These are phyloP conservation scores for Trametes hirsuta DNA, from an alignment of 1,284 basidiomycete genomes.

Conservation along the genomic window DNA sequence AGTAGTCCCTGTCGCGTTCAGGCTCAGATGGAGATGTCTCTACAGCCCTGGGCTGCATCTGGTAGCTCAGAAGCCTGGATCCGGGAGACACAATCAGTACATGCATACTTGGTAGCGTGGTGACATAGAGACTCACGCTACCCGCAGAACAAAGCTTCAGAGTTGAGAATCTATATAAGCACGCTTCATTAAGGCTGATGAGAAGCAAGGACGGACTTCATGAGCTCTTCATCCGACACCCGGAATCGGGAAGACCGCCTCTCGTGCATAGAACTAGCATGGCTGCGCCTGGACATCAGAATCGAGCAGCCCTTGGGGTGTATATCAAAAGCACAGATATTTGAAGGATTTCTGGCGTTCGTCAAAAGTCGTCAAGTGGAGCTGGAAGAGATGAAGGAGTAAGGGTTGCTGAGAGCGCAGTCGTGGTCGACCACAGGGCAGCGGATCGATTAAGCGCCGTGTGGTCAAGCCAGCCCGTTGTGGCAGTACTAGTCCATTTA, in stretches of 20 bases:
- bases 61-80: slow-evolving; percentile 65
- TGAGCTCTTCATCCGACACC: slow-evolving; percentile 80
- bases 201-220: slow-evolving; percentile 58
- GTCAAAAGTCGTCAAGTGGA: slow-evolving; percentile 3
- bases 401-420: neutral
- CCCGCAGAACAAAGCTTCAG: slow-evolving; percentile 72
- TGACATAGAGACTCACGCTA: slow-evolving; percentile 59
- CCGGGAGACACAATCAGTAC: slow-evolving; percentile 14
- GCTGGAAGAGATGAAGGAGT: neutral
- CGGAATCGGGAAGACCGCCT: slow-evolving; percentile 73
- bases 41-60: slow-evolving; percentile 66
- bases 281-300: slow-evolving; percentile 67
- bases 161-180: slow-evolving; percentile 1
- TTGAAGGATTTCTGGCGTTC: neutral
- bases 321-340: neutral
- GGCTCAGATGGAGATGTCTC: slow-evolving; percentile 41
- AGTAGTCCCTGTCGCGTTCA: slow-evolving; percentile 62
- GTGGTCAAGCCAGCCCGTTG: neutral
- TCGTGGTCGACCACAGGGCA: slow-evolving; percentile 3
- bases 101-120: slow-evolving; percentile 9
- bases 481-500: neutral
- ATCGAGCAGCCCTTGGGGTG: neutral
- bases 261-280: slow-evolving; percentile 66
- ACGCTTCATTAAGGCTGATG: slow-evolving; percentile 11
- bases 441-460: slow-evolving; percentile 4